A percentile compares a stretch with the other conserved stretches of the same genome.
Conservation (phyloP, 305 asterid genomes). For the Fraxinus baroniana region DNA sequence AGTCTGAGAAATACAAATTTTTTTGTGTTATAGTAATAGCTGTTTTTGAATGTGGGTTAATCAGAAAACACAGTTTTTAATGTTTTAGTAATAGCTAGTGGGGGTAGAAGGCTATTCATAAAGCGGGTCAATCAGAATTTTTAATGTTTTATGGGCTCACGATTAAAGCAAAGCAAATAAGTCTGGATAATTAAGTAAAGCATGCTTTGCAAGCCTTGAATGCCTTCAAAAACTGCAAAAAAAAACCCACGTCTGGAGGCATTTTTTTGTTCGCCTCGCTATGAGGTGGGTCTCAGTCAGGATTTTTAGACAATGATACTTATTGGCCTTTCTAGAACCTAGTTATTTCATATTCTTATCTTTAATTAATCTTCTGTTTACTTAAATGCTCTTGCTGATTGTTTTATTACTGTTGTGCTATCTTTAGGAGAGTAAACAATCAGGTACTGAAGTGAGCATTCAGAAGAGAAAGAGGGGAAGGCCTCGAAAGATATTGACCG, state of each 20-base stretch:
- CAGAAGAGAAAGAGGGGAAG: slow-evolving; percentile 56
- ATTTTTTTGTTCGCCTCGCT: background rate
- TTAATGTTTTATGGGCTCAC: background rate
- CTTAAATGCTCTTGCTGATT: slow-evolving; percentile 1
- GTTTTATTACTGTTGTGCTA: slow-evolving; percentile 11
- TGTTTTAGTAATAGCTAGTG: background rate
- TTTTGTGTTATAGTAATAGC: background rate
- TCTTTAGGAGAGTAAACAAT: slow-evolving; percentile 37
- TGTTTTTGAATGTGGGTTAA: background rate
- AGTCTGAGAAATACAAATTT: background rate
- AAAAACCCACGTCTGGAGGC: background rate
- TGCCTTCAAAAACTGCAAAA: background rate
- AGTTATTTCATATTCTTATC: background rate
- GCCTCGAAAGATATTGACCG: slow-evolving; percentile 34
- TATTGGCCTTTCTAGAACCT: background rate
- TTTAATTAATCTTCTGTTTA: background rate
- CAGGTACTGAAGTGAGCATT: slow-evolving; percentile 25
- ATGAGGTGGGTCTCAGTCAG: background rate
- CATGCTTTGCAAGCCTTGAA: background rate
- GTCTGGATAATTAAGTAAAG: background rate
- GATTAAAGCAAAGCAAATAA: background rate
- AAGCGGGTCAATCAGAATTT: background rate
- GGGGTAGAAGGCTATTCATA: background rate
- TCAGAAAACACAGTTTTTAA: background rate
- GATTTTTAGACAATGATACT: background rate